phyloP scores from a whole-genome alignment of 495 filamentous ascomycete species.

The Trichoderma asperelloides region DNA sequence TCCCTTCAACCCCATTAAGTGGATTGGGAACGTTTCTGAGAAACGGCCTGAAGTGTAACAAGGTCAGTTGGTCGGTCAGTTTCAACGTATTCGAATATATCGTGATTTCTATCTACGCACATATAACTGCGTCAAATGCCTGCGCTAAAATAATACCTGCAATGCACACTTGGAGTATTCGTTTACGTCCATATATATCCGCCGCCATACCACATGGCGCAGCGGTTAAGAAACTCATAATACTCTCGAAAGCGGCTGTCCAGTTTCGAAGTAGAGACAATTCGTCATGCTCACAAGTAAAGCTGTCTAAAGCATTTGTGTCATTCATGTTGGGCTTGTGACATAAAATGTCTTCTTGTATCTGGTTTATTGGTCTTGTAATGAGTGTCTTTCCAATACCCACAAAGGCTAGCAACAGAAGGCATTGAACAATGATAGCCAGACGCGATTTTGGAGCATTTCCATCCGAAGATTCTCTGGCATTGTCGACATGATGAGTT shows the following conservation, averaged over 20 bases:
- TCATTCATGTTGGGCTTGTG: neutral
- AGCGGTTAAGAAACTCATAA: neutral
- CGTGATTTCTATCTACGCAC: neutral
- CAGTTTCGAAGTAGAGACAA: neutral
- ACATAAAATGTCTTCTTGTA: neutral
- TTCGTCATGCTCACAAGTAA: neutral
- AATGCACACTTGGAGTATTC: neutral
- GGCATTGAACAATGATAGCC: neutral
- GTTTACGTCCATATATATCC: slow-evolving; percentile 1
- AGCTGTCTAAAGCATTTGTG: neutral
- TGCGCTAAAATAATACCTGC: neutral
- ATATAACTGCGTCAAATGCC: neutral
- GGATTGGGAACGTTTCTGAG: neutral
- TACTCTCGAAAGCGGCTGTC: neutral
- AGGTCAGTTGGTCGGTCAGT: neutral
- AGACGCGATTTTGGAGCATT: neutral
- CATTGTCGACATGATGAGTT: neutral
- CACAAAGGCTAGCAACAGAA: neutral
- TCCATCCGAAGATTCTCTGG: neutral
- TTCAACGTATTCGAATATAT: neutral
- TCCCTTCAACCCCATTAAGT: neutral
- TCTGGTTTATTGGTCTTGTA: neutral
- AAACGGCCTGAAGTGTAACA: neutral
- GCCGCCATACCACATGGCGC: neutral
- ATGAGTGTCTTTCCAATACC: neutral